Evolutionary conservation across 176 grass and related monocot species (phyloP).

Genomic region (Phoenix dactylifera): DNA sequence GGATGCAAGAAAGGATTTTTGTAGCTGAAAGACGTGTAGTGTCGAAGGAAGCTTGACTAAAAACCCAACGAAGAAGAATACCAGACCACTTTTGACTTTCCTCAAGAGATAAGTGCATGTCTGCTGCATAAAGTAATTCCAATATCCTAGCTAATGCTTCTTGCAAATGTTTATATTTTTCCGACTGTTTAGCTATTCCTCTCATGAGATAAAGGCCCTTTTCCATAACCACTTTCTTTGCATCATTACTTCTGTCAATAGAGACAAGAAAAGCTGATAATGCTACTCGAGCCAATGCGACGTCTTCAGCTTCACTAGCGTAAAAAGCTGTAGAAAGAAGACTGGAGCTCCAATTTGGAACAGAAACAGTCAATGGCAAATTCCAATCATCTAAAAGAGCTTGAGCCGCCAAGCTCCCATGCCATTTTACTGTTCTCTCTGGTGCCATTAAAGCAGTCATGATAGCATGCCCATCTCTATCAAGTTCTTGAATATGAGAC

Average conservation of each 20-base stretch:
- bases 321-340: conserved; percentile 91
- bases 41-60: conserved; percentile 69
- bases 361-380: conserved; percentile 48
- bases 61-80: conserved; percentile 81
- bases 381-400: conserved; percentile 70
- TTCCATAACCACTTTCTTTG: conserved; percentile 70
- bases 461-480: conserved; percentile 69
- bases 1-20: conserved; percentile 77
- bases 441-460: conserved; percentile 69
- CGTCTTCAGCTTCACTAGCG: conserved; percentile 62
- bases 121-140: conserved; percentile 62
- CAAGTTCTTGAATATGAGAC: conserved; percentile 81
- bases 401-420: conserved; percentile 70
- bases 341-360: conserved; percentile 80
- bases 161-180: conserved; percentile 66
- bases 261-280: conserved; percentile 83
- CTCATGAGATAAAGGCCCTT: conserved; percentile 76
- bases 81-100: conserved; percentile 93
- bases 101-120: conserved; percentile 73
- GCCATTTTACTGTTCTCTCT: conserved; percentile 97
- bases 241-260: conserved; percentile 61
- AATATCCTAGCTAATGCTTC: conserved; percentile 65
- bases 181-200: conserved; percentile 68
- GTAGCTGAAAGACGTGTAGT: conserved; percentile 50
- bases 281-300: conserved; percentile 66